Evolutionary conservation across 768 basidiomycete genomes (phyloP).

Genomic region (Filobasidium floriforme): DNA sequence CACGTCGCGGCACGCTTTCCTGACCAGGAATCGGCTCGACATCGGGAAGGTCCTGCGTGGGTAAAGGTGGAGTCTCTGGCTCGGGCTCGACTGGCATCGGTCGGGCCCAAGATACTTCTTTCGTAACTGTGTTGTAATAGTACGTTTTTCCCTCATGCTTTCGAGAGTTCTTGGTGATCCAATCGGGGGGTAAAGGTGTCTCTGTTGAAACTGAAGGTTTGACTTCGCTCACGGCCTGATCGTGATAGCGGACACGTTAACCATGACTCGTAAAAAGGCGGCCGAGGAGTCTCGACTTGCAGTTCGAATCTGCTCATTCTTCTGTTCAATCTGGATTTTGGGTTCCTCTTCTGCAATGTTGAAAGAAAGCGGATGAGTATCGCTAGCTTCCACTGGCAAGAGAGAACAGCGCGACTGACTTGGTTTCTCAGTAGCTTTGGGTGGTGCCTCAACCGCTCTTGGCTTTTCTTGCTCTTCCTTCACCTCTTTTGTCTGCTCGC

Average conservation of each 20-base stretch:
- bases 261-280: not conserved
- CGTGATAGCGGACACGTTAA: not conserved
- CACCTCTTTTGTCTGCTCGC: not conserved
- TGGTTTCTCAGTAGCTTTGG: too few relatives aligned
- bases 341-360: too few relatives aligned
- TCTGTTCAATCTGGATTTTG: too few relatives aligned
- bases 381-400: too few relatives aligned
- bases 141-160: not conserved
- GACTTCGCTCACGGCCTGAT: too few relatives aligned
- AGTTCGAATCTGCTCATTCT: too few relatives aligned
- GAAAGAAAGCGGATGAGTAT: too few relatives aligned
- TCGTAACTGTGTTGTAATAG: conserved; percentile 3
- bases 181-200: conserved; percentile 5
- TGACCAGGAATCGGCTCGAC: not conserved
- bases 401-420: too few relatives aligned
- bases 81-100: not conserved
- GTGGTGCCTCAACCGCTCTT: not conserved
- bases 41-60: not conserved
- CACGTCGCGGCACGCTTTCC: not conserved
- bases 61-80: conserved; percentile 5
- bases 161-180: conserved; percentile 1
- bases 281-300: too few relatives aligned
- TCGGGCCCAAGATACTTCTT: conserved; percentile 2
- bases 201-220: not conserved
- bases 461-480: not conserved